Base-by-base conservation (phyloP, 225 moss, liverwort and hornwort genomes). In the Rhytidiadelphus loreus region DNA sequence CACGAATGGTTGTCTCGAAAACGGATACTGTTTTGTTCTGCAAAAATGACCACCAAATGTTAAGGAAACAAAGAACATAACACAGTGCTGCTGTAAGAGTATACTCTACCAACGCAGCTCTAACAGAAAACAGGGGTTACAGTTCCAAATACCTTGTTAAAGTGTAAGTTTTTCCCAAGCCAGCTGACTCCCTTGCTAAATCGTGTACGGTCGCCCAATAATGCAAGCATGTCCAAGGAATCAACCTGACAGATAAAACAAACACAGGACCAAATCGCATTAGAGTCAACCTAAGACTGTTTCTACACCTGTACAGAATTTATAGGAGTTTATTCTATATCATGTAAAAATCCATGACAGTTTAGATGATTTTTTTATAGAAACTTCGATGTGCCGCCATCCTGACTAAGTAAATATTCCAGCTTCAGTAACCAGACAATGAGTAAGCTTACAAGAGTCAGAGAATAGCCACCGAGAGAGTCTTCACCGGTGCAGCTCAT, bases 11-110 rank as follows among this genome's bases (percentile, higher is more conserved):
- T 26, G 98, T 98, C 92, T 98, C 98, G 73, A 98, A 98, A 55
- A 98, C 93, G 29, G 98, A 98, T 35, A 98, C 98, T 37, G 98
- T 98, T 90, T 96, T 97, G 88, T 98, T 98, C 94, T 97, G 93
- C 91, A 91, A 73, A 82, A n/a, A 86, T 35, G 29, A 28, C 53
- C 80, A 86, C 57, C 33, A 70, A 48, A 82, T 63, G 43, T 39
- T 39, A 74, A 89, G 37, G 5, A 75, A 78, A 66, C 55, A 74
- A 70, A 75, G 26, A 90, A 79, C 78, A 71, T 21, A 30, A 80
- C 85, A 69, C 32, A 88, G 19, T 59, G 65, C 78, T 58, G 57
- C 43, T 55, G 21, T 65, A 39, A 78, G 57, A 65, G 55, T 44
- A n/a, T 33, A 83, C 69, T 86, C 57, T 29, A 56, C 17, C 48